Evolutionary conservation across 371 early-diverging fungal species (phyloP), one percentile per base, ranked within the genome.

Genomic region (Circinella umbellata): DNA sequence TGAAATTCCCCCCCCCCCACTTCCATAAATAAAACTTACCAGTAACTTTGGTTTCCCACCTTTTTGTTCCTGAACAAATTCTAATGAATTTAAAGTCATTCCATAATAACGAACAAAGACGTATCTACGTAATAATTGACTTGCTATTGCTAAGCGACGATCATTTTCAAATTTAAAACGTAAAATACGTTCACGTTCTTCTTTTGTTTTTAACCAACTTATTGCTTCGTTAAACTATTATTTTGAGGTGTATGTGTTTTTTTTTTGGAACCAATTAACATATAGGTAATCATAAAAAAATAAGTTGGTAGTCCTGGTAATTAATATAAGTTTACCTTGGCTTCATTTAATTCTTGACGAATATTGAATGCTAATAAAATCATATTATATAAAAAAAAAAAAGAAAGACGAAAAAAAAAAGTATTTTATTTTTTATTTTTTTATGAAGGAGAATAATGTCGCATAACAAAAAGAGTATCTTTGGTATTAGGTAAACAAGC

Each of bases 101-200:
- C 73, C 66, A 17, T 76, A 64, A n/a, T 68, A 51, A 7, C 69
- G 48, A 4, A 68, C 73, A 64, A 79, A 78, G 18, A 71, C 76
- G 49, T 81, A 72, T 46, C 84, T 69, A n/a, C 80, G 70, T 37
- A 83, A 61, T 7, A 83, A 63, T 20, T 69, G 64, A 48, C 76
- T 78, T 10, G 67, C 80, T 49, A 83, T 66, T 0, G 84, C 78
- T 35, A 78, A 59, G n/a, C 74, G 71, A 13, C 65, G 64, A 70
- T 83, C 84, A 13, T 62, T 61, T 10, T 71, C 74, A 51, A 74
- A 76, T 46, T 78, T 81, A 69, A 60, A 81, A 20, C 84, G 71
- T 17, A 69, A 34, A 13, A 83, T 73, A 13, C 66, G 60, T 3
- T 65, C 46, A n/a, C 71, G 75, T 49, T 81, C 81, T 13, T 64